Evolutionary conservation across 257 asterid genomes (phyloP), one percentile per base, ranked within the genome.

Genomic region (Capsicum pubescens): DNA sequence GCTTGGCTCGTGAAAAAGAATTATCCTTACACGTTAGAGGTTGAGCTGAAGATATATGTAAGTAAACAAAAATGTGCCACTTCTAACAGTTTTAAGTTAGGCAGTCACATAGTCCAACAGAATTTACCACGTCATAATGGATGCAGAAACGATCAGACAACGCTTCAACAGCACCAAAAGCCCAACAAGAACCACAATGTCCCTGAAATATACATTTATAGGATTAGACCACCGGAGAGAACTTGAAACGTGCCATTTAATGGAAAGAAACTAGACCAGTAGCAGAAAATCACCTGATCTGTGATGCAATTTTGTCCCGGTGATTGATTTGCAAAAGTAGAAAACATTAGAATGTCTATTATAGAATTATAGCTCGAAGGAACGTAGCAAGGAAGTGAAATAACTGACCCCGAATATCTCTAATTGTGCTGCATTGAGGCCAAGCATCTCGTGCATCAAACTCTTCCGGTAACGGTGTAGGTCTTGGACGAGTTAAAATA

Each of bases 141-240:
- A 94, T 91, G 88, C 99, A 96, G 90, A 96, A 96, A 66, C 98
- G 97, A 84, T 96, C 98, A 9, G 98, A 90, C 80, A 96, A 95
- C 35, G 95, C 87, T 90, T 94, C 98, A 66, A 93, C 99, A 32
- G 99, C 98, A 57, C 91, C 99, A 88, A 94, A 96, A 66, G 99
- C 99, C 99, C 99, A 96, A 85, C 99, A 94, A 82, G 99, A 93
- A 87, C 98, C 98, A 86, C 99, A 96, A 84, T 96, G 98, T 67
- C 99, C 99, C 98, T 96, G 89, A 83, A n/a, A 86, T 46, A 69
- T 55, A 86, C 46, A 64, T 26, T 26, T 55, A 72, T 42, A 83
- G 59, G 72, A 36, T 57, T 36, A 63, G 19, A 16, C 3, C 60
- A 26, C 80, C 42, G 58, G 64, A 80, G 17, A 78, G 52, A 21